Base-by-base conservation (phyloP, 83 land plant species). In the Picea engelmannii region DNA sequence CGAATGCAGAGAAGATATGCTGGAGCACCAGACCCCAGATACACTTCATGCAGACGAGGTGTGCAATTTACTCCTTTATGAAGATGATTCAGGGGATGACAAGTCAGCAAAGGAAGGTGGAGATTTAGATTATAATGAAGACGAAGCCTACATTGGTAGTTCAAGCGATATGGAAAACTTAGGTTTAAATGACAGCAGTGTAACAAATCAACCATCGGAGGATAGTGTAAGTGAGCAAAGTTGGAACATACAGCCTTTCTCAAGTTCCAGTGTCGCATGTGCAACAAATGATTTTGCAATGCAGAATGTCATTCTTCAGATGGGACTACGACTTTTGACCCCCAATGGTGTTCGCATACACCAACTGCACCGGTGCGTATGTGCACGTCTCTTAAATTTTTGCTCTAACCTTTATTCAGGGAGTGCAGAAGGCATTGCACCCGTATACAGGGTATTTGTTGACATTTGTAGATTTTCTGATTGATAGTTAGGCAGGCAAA, bases 261-360 rank as follows among this genome's bases (percentile, higher is more conserved):
- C 95, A 76, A 93, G 88, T 25, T 97, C 99, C 3, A 93, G 82
- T 80, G 87, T 97, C 20, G 99, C 99, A 44, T 97, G 99, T 85
- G 84, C 94, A 78, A 97, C 99, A 21, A 83, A 90, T 80, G 99
- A 97, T 79, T 97, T 86, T 88, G 98, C 99, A 15, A 97, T 95
- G 99, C 99, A 97, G 81, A 97, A 97, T 88, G 99, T 95, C 69
- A 85, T 97, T 79, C 90, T 97, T 23, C 99, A 97, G 81, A 97
- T 97, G 89, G 99, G 99, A 64, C 85, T 97, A 74, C 89, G 98
- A 12, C 86, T 97, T 6, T 55, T 97, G 49, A 91, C 98, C 59
- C 95, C 94, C 15, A 90, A 89, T 78, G 99, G 99, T 16, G 79
- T 92, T 88, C 99, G 95, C 87, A 91, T 97, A 5, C 96, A 91